phyloP scores from a whole-genome alignment of 768 basidiomycete genomes.

The Jaapia argillacea region DNA sequence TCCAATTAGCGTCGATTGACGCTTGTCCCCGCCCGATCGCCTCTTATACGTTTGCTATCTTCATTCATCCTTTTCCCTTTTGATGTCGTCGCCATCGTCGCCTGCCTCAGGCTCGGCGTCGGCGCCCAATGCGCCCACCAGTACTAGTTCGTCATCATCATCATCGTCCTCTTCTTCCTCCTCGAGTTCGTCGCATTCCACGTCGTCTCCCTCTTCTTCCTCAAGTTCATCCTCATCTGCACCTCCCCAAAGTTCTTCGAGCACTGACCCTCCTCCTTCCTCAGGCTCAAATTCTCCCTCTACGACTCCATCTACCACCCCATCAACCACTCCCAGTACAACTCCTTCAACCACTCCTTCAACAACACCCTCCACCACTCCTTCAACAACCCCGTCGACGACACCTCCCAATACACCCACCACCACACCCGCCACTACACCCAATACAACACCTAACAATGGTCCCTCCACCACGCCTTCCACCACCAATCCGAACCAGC shows the following conservation, averaged over 20 bases:
- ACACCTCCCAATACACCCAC: neutral
- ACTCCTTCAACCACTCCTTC: conserved; percentile 3
- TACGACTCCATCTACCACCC: conserved; percentile 4
- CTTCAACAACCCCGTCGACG: conserved; percentile 2
- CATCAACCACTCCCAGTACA: conserved; percentile 4
- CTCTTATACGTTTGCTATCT: no score
- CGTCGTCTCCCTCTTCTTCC: conserved; percentile 3
- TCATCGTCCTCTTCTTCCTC: conserved; percentile 4
- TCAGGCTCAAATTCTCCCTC: conserved; percentile 4
- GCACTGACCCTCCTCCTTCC: conserved; percentile 4
- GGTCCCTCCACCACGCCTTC: neutral
- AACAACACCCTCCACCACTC: conserved; percentile 1
- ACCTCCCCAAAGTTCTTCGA: conserved; percentile 1
- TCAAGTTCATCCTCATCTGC: conserved; percentile 2
- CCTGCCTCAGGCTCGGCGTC: no score
- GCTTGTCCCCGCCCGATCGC: no score
- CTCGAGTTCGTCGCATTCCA: conserved; percentile 6
- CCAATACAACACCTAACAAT: conserved; percentile 2
- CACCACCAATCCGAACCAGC: neutral
- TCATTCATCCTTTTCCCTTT: no score
- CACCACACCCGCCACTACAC: neutral
- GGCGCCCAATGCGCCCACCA: no score
- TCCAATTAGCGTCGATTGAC: no score
- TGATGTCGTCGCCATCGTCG: no score
- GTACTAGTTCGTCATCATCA: neutral